Conservation (phyloP, 1,284 basidiomycete genomes). For the Stygiomarasmius scandens region DNA sequence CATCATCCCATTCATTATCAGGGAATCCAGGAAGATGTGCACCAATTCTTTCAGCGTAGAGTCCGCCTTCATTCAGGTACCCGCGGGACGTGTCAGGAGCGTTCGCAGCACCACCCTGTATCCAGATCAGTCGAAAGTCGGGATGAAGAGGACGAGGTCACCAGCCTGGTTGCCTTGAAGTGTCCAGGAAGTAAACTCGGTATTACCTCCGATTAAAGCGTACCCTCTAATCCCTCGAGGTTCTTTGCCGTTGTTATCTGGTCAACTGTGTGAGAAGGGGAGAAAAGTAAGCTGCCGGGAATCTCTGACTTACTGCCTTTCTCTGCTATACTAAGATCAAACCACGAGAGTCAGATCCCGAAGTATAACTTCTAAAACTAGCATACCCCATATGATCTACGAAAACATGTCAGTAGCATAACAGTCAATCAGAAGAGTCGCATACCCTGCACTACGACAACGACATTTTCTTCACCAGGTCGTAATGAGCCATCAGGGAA, state of each 20-base stretch:
- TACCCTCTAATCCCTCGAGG: slow-evolving; percentile 56
- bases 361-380: slow-evolving; percentile 39
- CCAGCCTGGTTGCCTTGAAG: slow-evolving; percentile 55
- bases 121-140: neutral
- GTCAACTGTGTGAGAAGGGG: neutral
- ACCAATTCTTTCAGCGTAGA: slow-evolving; percentile 53
- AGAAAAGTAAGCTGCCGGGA: neutral
- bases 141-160: neutral
- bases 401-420: neutral
- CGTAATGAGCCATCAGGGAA: slow-evolving; percentile 38
- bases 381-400: slow-evolving; percentile 12
- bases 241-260: slow-evolving; percentile 51
- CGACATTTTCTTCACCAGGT: slow-evolving; percentile 45
- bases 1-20: slow-evolving; percentile 42
- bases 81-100: slow-evolving; percentile 50
- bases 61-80: slow-evolving; percentile 55
- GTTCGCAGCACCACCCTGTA: slow-evolving; percentile 46
- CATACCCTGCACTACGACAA: slow-evolving; percentile 51
- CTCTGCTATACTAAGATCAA: slow-evolving; percentile 44
- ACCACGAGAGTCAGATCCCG: slow-evolving; percentile 31
- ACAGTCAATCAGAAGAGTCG: neutral
- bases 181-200: slow-evolving; percentile 47
- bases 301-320: slow-evolving; percentile 42
- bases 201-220: slow-evolving; percentile 41
- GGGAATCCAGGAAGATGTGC: slow-evolving; percentile 56